These are phyloP conservation scores for Beta lomatogona DNA, from an alignment of 179 eudicot species.

Conservation along the genomic window DNA sequence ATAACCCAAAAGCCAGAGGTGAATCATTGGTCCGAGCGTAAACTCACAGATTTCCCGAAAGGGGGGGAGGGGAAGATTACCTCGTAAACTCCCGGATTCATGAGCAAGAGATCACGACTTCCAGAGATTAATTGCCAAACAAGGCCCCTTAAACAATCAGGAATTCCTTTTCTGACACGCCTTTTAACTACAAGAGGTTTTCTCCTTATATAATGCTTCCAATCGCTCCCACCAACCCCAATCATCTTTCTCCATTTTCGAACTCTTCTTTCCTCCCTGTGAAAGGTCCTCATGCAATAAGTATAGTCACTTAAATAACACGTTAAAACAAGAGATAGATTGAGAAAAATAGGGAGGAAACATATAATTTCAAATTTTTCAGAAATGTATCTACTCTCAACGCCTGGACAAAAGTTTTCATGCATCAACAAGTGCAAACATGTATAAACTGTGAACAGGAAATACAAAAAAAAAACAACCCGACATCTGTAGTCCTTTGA, in stretches of 20 bases:
- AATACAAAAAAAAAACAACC: background rate
- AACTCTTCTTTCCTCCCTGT: slow-evolving; percentile 91
- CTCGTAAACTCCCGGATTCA: slow-evolving; percentile 97
- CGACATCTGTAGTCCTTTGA: background rate
- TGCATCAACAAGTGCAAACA: background rate
- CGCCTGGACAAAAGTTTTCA: background rate
- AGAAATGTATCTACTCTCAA: background rate
- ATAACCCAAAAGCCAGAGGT: background rate
- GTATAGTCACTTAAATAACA: slow-evolving; percentile 2
- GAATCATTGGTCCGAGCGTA: background rate
- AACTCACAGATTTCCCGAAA: too few species aligned
- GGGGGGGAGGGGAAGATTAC: slow-evolving; percentile 33
- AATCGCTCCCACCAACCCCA: slow-evolving; percentile 96
- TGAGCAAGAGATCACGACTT: slow-evolving; percentile 92
- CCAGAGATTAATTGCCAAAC: slow-evolving; percentile 98
- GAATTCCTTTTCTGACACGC: slow-evolving; percentile 92
- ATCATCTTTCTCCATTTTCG: slow-evolving; percentile 99
- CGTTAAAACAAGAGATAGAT: background rate
- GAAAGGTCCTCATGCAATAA: slow-evolving; percentile 14
- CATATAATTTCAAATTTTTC: background rate
- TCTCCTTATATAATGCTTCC: slow-evolving; percentile 83
- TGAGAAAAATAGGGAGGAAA: background rate
- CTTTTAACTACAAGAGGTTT: slow-evolving; percentile 89
- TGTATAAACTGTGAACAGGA: background rate
- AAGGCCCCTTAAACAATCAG: slow-evolving; percentile 97